Evolutionary conservation across 805 yeast species (phyloP).

Genomic region (Myxozyma kluyveri): DNA sequence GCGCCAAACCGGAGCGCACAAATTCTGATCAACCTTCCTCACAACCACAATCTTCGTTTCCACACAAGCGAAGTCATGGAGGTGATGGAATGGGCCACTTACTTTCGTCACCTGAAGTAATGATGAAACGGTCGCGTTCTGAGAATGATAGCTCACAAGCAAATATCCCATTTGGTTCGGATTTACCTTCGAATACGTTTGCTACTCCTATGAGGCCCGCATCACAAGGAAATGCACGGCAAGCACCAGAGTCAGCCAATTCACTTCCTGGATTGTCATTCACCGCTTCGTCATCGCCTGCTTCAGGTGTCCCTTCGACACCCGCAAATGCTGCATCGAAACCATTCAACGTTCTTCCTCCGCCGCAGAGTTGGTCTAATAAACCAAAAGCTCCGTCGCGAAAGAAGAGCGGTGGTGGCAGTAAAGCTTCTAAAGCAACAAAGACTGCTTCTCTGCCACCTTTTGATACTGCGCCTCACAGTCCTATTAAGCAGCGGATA

Average conservation of each 20-base stretch:
- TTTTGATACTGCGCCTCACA: too few relatives aligned
- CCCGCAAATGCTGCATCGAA: slow-evolving; percentile 12
- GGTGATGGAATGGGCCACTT: slow-evolving; percentile 2
- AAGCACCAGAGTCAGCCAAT: slow-evolving; percentile 10
- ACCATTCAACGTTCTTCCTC: neutral
- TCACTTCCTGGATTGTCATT: slow-evolving; percentile 23
- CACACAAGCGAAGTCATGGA: neutral
- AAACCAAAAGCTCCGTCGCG: slow-evolving; percentile 7
- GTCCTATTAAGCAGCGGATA: too few relatives aligned
- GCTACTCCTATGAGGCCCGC: slow-evolving; percentile 29
- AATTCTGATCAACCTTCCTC: neutral
- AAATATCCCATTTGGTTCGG: neutral
- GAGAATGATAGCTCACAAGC: slow-evolving; percentile 1
- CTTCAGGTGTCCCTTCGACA: slow-evolving; percentile 19
- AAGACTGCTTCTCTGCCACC: neutral
- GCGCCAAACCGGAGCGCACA: neutral
- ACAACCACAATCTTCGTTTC: neutral
- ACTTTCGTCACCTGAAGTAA: slow-evolving; percentile 22
- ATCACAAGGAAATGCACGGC: slow-evolving; percentile 2
- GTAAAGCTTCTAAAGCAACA: neutral
- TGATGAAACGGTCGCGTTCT: slow-evolving; percentile 21
- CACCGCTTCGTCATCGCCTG: slow-evolving; percentile 26
- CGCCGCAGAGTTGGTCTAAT: too few relatives aligned
- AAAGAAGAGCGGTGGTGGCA: neutral
- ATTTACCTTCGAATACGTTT: slow-evolving; percentile 5